Evolutionary conservation across 371 early-diverging fungal genomes (phyloP), one percentile per base, ranked within the genome.

Genomic region (Apophysomyces elegans): DNA sequence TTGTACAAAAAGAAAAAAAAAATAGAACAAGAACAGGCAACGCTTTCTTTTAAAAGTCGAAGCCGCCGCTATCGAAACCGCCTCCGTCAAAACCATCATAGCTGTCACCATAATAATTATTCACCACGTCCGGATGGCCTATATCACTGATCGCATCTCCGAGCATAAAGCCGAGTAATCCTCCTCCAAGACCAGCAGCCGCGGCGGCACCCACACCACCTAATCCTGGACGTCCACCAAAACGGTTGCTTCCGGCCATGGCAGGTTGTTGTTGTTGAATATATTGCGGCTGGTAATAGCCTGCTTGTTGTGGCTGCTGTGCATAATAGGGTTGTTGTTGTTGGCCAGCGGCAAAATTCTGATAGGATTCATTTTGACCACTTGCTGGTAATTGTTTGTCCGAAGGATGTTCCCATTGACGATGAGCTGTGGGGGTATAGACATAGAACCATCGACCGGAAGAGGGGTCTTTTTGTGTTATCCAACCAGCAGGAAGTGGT

Each of bases 401-500:
- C 37, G 68, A 60, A 36, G 83, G 83, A 69, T 79, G 83, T 35
- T 82, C 80, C 83, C 83, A 82, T 70, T 82, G 83, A 58, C 78
- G 71, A 58, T 68, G 69, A 32, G 76, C 78, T 11, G 71, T 78
- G 7, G 83, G 80, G 26, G 79, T 79, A 58, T 82, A 79, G 3
- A 82, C 80, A 44, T 82, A 82, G 56, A 82, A 82, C 75, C 75
- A 82, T 16, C 68, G 69, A 3, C 60, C 41, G 5, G 78, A 75
- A 14, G 61, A 70, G 14, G 79, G 74, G 56, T 82, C 83, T 11
- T 71, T 71, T 61, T 82, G 83, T 1, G 76, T 73, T 44, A 82
- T 79, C 83, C 83, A 82, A 18, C 80, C 83, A 36, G 64, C 59
- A 18, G 75, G 76, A 37, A 82, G 65, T 8, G 57, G 59, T 36